Conservation (phyloP, 2,329 filamentous ascomycete species). For the Paradendryphiella salina region DNA sequence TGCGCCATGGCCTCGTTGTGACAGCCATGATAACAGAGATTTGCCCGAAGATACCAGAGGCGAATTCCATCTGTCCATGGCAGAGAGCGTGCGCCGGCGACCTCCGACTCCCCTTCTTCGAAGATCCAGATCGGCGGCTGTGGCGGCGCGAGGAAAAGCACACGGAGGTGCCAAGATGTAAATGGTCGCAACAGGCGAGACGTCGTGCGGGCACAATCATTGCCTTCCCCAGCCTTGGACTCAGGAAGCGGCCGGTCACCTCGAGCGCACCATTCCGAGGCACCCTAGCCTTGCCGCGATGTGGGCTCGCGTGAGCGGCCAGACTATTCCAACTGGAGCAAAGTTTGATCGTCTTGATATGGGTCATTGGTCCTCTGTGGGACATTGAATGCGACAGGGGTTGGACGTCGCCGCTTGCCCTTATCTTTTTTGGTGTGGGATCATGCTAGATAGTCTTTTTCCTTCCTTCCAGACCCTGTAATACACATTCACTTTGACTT, state of each 20-base stretch:
- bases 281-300: slow-evolving; percentile 8
- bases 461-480: slow-evolving; percentile 14
- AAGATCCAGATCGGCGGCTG: slow-evolving; percentile 3
- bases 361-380: slow-evolving; percentile 12
- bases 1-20: slow-evolving; percentile 4
- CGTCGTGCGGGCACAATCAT: slow-evolving; percentile 2
- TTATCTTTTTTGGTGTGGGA: slow-evolving; percentile 42
- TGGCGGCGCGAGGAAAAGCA: slow-evolving; percentile 12
- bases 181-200: slow-evolving; percentile 8
- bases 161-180: background rate
- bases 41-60: slow-evolving; percentile 10
- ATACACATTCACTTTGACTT: slow-evolving; percentile 12
- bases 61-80: slow-evolving; percentile 6
- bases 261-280: slow-evolving; percentile 10
- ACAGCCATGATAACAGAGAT: slow-evolving; percentile 15
- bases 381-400: slow-evolving; percentile 10
- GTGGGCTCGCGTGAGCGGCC: slow-evolving; percentile 12
- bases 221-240: slow-evolving; percentile 5
- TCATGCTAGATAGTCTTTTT: slow-evolving; percentile 26
- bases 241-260: slow-evolving; percentile 6
- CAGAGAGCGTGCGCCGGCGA: slow-evolving; percentile 4
- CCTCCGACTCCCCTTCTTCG: slow-evolving; percentile 3
- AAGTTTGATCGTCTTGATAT: slow-evolving; percentile 10
- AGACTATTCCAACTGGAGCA: slow-evolving; percentile 9
- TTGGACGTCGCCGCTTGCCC: slow-evolving; percentile 28